Evolutionary conservation across 345 rosid species (phyloP), one percentile per base, ranked within the genome.

Genomic region (Dipteronia dyeriana): DNA sequence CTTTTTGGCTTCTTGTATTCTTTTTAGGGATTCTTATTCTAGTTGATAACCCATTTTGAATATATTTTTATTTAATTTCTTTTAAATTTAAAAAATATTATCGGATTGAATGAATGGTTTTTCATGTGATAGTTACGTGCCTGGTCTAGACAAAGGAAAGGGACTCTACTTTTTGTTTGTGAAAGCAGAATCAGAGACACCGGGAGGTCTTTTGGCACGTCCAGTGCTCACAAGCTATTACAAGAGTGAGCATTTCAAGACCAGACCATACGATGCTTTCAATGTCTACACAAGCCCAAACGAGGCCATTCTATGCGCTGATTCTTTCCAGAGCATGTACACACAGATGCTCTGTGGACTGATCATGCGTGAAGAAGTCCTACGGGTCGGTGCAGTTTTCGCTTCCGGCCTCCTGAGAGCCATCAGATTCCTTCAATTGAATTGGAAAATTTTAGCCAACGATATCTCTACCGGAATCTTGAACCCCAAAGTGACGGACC

Each of bases 171-270:
- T 95, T 81, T 76, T 87, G 82, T 95, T 95, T 41, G 84, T 95
- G 47, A 95, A 95, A 76, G 86, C 98, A 0, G 99, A 95, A 84
- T 79, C 97, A 14, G 91, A 82, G 75, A 95, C 99, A 3, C 82
- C 98, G 0, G 86, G 97, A 7, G 99, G 99, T 9, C 86, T 95
- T 7, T 61, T 90, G 82, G 98, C 99, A 4, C 92, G 94, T 38
- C 99, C 99, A 8, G 99, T 95, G 51, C 96, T 95, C 57, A 95
- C 98, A 2, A 90, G 98, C 85, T 92, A 91, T 87, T 93, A 91
- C 91, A 93, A 88, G 79, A 93, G 98, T 22, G 89, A 89, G 34
- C 91, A 91, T 59, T 95, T 95, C 86, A 91, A 76, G 88, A 87
- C 78, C 80, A 70, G 98, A n/a, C 94, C 97, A 19, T 78, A 86